phyloP scores from a whole-genome alignment of 2,329 filamentous ascomycete species.

The Trichophyton simii region DNA sequence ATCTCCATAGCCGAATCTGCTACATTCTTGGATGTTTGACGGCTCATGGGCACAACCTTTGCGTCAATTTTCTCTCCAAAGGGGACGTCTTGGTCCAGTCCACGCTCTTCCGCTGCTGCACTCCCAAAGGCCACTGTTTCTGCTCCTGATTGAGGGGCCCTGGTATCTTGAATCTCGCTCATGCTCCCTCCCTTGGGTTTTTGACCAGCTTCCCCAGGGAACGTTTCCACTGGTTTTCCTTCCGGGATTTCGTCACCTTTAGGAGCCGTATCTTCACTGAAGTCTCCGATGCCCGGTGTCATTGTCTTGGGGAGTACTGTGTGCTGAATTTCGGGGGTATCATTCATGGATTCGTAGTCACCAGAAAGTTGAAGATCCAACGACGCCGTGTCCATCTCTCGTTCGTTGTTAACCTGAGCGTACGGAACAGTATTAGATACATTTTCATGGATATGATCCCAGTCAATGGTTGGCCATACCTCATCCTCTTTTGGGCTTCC shows the following conservation, averaged over 20 bases:
- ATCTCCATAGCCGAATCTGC: not conserved
- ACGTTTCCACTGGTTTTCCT: not conserved
- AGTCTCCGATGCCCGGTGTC: constrained; percentile 10
- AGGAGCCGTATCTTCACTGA: constrained; percentile 11
- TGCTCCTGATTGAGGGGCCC: too few relatives aligned
- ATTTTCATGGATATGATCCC: constrained; percentile 18
- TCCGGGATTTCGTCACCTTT: not conserved
- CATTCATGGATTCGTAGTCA: constrained; percentile 7
- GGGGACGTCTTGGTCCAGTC: not conserved
- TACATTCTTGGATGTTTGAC: not conserved
- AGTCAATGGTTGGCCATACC: constrained; percentile 28
- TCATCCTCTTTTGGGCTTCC: constrained; percentile 19
- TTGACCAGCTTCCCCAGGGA: not conserved
- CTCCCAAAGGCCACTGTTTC: too few relatives aligned
- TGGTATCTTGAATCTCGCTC: not conserved
- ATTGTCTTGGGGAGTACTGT: not conserved
- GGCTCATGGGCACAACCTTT: not conserved
- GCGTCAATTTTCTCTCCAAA: too few relatives aligned
- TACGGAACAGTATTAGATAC: constrained; percentile 3
- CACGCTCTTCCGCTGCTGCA: not conserved
- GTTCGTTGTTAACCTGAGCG: constrained; percentile 1
- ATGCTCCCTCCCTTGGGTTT: not conserved
- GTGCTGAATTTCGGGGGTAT: constrained; percentile 8
- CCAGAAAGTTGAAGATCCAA: constrained; percentile 13
- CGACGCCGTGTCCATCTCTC: constrained; percentile 10